Percentiles rank a stretch among this genome's conserved stretches.
Evolutionary conservation across 345 rosid species (phyloP).

Genomic region (Melaleuca quinquenervia): DNA sequence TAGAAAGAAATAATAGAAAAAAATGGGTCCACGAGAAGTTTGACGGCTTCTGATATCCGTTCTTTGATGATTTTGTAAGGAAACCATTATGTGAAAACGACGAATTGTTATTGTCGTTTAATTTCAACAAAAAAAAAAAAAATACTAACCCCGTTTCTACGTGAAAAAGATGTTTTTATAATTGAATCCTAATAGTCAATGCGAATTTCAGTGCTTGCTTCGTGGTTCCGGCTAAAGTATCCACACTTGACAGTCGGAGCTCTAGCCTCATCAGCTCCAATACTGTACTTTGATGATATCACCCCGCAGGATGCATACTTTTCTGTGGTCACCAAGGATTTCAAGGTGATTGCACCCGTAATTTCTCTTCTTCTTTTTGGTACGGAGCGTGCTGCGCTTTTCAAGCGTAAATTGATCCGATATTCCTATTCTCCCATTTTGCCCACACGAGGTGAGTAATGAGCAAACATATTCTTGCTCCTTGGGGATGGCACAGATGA

Average conservation of each 20-base stretch:
- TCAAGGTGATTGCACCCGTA: constrained; percentile 15
- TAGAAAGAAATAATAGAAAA: neutral
- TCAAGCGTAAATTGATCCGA: neutral
- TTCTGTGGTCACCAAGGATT: constrained; percentile 33
- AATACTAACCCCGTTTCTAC: too few species aligned
- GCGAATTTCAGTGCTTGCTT: constrained; percentile 35
- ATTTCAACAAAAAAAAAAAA: neutral
- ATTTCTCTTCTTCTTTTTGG: neutral
- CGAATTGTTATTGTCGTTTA: neutral
- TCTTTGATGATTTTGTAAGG: neutral
- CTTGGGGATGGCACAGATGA: too few species aligned
- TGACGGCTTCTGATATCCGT: neutral
- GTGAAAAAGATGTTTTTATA: too few species aligned
- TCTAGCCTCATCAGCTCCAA: constrained; percentile 64
- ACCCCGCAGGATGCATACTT: constrained; percentile 40
- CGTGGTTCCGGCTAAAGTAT: constrained; percentile 63
- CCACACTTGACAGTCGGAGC: constrained; percentile 51
- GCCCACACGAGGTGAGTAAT: neutral
- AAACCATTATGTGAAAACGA: neutral
- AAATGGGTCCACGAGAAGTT: neutral
- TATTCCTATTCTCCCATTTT: neutral
- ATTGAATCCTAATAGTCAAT: neutral
- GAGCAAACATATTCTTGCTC: neutral
- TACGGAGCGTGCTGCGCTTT: neutral
- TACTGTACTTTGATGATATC: constrained; percentile 40